A percentile compares a stretch with the other conserved stretches of the same genome.
Evolutionary conservation across 1,139 yeast species (phyloP).

Genomic region (Geotrichum histeridarum): DNA sequence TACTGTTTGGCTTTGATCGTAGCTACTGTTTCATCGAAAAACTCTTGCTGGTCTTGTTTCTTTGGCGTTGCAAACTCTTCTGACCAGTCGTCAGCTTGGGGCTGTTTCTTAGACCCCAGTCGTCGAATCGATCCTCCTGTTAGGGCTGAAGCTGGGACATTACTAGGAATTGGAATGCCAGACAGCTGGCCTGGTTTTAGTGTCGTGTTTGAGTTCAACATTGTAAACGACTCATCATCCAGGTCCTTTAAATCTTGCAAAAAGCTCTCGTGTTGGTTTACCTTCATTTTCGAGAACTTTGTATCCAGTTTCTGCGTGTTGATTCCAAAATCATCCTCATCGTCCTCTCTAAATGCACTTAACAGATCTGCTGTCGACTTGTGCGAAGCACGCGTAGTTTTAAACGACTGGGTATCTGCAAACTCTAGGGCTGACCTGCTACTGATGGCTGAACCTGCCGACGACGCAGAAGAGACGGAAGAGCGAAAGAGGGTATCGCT

Average conservation of each 20-base stretch:
- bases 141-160: background rate
- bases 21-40: background rate
- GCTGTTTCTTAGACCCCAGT: background rate
- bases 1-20: slow-evolving; percentile 11
- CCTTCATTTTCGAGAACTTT: background rate
- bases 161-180: background rate
- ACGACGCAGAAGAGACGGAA: slow-evolving; percentile 9
- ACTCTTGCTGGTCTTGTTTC: background rate
- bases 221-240: background rate
- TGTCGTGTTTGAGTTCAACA: background rate
- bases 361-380: slow-evolving; percentile 14
- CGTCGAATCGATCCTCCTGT: slow-evolving; percentile 5
- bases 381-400: slow-evolving; percentile 3
- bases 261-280: background rate
- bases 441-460: background rate
- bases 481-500: slow-evolving; percentile 17
- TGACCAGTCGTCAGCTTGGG: background rate
- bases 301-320: slow-evolving; percentile 1
- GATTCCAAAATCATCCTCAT: slow-evolving; percentile 13
- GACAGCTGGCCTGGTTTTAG: background rate
- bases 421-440: background rate
- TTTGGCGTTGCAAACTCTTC: background rate
- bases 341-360: slow-evolving; percentile 14
- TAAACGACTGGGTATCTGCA: background rate
- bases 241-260: slow-evolving; percentile 1